Conservation (phyloP, 2,329 filamentous ascomycete species). For the Hymenoscyphus occultus region DNA sequence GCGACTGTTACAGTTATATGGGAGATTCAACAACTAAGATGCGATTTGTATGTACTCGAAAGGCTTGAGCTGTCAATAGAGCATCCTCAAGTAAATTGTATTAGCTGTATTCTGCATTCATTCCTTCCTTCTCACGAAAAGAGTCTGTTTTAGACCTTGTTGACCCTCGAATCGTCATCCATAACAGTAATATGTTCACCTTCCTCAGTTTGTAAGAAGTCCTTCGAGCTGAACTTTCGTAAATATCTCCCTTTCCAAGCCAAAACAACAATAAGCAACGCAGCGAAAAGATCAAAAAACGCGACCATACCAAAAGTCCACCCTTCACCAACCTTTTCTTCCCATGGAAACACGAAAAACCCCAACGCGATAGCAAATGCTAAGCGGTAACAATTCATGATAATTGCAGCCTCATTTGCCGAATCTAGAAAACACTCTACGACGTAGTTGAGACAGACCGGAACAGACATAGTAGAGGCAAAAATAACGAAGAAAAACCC, state of each 20-base stretch:
- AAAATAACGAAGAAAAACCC: conserved; percentile 42
- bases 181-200: no score
- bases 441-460: conserved; percentile 18
- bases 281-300: conserved; percentile 37
- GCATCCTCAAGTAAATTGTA: no score
- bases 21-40: no score
- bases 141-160: no score
- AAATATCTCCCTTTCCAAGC: conserved; percentile 20
- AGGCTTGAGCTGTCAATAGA: no score
- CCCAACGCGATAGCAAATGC: conserved; percentile 39
- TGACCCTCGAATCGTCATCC: no score
- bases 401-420: conserved; percentile 36
- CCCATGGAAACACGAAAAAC: conserved; percentile 42
- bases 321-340: conserved; percentile 36
- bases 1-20: no score
- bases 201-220: no score
- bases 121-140: no score
- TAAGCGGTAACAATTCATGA: conserved; percentile 38
- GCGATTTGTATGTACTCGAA: no score
- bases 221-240: no score
- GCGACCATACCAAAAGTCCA: conserved; percentile 44
- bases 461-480: conserved; percentile 17
- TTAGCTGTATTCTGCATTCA: no score
- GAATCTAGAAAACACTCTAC: conserved; percentile 30
- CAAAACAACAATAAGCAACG: conserved; percentile 30